These are phyloP conservation scores for Pochonia chlamydosporia DNA, from an alignment of 2,329 filamentous ascomycete species.

Conservation along the genomic window DNA sequence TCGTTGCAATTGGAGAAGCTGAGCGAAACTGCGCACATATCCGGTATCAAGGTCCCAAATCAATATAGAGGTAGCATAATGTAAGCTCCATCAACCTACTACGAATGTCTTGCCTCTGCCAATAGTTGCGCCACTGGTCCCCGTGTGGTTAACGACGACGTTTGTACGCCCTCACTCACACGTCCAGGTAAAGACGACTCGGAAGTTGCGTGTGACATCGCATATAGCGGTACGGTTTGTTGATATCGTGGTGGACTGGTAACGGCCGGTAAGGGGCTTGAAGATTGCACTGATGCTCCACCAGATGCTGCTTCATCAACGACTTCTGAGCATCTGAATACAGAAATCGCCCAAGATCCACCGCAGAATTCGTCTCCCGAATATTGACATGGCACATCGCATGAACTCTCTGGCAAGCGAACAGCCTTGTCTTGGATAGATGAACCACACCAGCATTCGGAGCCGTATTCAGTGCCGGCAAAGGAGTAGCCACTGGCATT, in stretches of 20 bases:
- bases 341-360: constrained; percentile 20
- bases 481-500: constrained; percentile 30
- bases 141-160: background rate
- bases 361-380: constrained; percentile 15
- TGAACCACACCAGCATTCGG: constrained; percentile 47
- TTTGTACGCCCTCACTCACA: background rate
- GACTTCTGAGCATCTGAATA: constrained; percentile 10
- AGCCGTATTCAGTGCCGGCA: constrained; percentile 43
- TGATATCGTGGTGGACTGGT: background rate
- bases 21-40: background rate
- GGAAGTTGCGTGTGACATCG: background rate
- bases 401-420: constrained; percentile 18
- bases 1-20: too few relatives aligned
- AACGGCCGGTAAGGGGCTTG: background rate
- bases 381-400: constrained; percentile 16
- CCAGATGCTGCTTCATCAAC: background rate
- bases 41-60: background rate
- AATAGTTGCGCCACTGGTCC: constrained; percentile 6
- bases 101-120: constrained; percentile 4
- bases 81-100: background rate
- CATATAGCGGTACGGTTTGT: background rate
- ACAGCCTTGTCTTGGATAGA: constrained; percentile 17
- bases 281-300: background rate
- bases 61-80: background rate
- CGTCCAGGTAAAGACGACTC: background rate